Evolutionary conservation across 148 eudicot species (phyloP).

Genomic region (Salicornia ramosissima): DNA sequence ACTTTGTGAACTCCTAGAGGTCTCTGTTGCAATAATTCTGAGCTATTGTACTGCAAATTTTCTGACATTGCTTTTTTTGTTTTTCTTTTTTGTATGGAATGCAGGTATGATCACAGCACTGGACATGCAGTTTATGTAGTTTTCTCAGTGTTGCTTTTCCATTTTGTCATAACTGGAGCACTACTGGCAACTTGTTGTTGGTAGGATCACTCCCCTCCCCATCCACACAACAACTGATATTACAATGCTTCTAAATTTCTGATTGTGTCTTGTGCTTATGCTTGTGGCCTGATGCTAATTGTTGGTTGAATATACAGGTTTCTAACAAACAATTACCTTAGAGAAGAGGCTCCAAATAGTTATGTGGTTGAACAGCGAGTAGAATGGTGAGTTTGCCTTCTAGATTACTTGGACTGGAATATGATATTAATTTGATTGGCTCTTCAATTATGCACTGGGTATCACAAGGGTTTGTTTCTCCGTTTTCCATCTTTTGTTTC

Average conservation of each 20-base stretch:
- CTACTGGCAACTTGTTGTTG: conserved; percentile 74
- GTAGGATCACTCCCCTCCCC: conserved; percentile 32
- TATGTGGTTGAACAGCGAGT: conserved; percentile 97
- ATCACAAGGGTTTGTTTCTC: not conserved
- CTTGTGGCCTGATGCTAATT: conserved; percentile 3
- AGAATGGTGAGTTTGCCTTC: conserved; percentile 74
- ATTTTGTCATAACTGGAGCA: conserved; percentile 61
- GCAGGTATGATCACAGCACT: conserved; percentile 93
- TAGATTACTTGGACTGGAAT: not conserved
- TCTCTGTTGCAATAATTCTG: not conserved
- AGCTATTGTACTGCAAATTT: not conserved
- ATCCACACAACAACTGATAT: not conserved
- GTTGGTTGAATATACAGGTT: conserved; percentile 46
- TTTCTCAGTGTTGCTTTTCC: conserved; percentile 66
- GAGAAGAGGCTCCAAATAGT: conserved; percentile 92
- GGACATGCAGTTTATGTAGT: conserved; percentile 85
- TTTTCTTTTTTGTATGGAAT: conserved; percentile 12
- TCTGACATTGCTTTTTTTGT: conserved; percentile 3
- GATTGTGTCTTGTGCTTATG: not conserved
- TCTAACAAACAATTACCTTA: conserved; percentile 85
- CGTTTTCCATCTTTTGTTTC: not conserved
- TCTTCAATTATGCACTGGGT: not conserved
- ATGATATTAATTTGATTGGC: not conserved
- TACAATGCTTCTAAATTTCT: not conserved
- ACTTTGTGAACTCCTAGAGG: too few relatives aligned